Base-by-base conservation (phyloP, 495 filamentous ascomycete genomes). In the Penicilliopsis zonata region DNA sequence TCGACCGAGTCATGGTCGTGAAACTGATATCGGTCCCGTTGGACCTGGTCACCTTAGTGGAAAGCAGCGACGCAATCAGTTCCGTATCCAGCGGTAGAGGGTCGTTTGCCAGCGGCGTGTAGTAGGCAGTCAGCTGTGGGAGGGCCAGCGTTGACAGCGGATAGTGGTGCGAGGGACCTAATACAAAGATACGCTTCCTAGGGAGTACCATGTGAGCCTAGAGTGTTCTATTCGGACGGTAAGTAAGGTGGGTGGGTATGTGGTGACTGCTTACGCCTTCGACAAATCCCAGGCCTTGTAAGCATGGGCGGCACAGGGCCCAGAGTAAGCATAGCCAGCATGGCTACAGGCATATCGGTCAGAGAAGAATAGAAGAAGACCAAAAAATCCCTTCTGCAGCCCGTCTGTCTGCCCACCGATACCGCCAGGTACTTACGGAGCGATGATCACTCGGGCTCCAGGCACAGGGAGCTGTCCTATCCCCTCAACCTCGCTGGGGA, bases 301-400 rank as follows among this genome's bases (percentile, higher is more conserved):
- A 27, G 90, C 90, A 73, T 85, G 94, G 29, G 86, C 90, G 31
- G 92, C 88, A 41, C 85, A 85, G 17, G 86, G 76, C 18, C 90
- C 90, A 10, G 88, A 96, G 60, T 95, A 99, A 3, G 82, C 69
- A 65, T 94, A 99, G 18, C 90, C 92, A 34, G 92, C 90, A 54
- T 99, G 90, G 38, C 90, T 96, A 38, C 14, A 27, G 19, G n/a
- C n/a, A n/a, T n/a, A n/a, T n/a, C n/a, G n/a, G n/a, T n/a, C n/a
- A n/a, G n/a, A n/a, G n/a, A n/a, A n/a, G n/a, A n/a, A n/a, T n/a
- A n/a, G n/a, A n/a, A n/a, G n/a, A n/a, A n/a, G n/a, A n/a, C n/a
- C n/a, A n/a, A n/a, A n/a, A n/a, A 30, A 30, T 52, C 30, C 39
- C 12, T 8, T n/a, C 9, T 19, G 13, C 5, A 9, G 15, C 8